Evolutionary conservation across 108 stramenopile species (phyloP).

Genomic region (Nannochloropsis salina): DNA sequence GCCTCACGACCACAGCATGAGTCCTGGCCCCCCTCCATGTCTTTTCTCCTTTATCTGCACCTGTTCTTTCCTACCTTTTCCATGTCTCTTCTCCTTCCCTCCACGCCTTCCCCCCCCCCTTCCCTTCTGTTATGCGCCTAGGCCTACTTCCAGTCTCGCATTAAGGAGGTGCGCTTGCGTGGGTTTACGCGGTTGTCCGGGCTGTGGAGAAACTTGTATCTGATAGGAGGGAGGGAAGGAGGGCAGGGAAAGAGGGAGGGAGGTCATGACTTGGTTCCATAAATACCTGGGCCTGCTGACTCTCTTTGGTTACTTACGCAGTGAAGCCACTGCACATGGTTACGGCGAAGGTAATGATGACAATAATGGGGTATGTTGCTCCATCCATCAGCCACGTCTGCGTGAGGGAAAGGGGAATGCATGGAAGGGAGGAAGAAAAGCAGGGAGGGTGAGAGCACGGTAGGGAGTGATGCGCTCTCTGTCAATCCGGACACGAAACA

Average conservation of each 20-base stretch:
- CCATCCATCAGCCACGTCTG: neutral
- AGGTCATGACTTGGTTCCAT: neutral
- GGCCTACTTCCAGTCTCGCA: neutral
- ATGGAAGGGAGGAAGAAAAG: neutral
- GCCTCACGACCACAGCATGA: no score
- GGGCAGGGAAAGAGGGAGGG: neutral
- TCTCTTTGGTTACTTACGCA: neutral
- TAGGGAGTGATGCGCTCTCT: neutral
- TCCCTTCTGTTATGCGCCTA: no score
- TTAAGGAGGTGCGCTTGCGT: neutral
- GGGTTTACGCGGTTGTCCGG: neutral
- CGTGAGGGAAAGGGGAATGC: neutral
- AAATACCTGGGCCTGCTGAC: no score
- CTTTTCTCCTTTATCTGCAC: no score
- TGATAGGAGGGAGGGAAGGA: neutral
- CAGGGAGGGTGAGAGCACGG: neutral
- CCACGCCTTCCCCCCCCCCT: no score
- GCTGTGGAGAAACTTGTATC: neutral
- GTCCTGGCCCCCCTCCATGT: no score
- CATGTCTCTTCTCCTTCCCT: no score
- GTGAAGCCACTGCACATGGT: neutral
- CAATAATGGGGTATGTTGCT: neutral
- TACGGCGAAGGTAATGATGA: neutral
- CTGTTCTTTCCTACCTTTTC: no score
- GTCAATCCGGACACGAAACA: no score